Percentiles rank a stretch among this genome's conserved stretches.
phyloP scores from a whole-genome alignment of 2,329 filamentous ascomycete genomes.

The Calonectria pteridis region DNA sequence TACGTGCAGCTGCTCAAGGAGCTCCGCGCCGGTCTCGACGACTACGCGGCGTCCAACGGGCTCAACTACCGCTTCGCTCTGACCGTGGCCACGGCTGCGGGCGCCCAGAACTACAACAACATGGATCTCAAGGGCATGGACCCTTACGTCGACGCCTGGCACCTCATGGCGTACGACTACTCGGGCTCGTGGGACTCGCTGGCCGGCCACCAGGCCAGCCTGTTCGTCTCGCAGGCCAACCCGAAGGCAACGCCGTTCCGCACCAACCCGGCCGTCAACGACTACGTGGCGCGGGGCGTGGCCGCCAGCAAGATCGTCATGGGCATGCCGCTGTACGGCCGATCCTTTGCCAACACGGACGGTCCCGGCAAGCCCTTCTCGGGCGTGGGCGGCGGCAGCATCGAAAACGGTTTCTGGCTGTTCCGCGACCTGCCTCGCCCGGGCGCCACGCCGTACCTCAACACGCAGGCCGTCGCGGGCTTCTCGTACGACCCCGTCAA shows the following conservation, averaged over 20 bases:
- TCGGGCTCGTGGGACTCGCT: conserved; percentile 74
- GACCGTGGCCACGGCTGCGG: conserved; percentile 64
- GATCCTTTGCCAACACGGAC: conserved; percentile 76
- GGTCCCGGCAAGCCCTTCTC: conserved; percentile 74
- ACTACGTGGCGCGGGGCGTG: conserved; percentile 66
- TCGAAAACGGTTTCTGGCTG: conserved; percentile 76
- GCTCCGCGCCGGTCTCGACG: conserved; percentile 56
- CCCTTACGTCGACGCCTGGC: conserved; percentile 68
- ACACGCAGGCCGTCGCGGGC: conserved; percentile 71
- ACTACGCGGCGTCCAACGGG: conserved; percentile 53
- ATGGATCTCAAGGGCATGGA: conserved; percentile 69
- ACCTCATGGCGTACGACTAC: conserved; percentile 78
- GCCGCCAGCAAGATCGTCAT: conserved; percentile 75
- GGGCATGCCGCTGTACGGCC: conserved; percentile 84
- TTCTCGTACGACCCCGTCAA: conserved; percentile 75
- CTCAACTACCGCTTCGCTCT: conserved; percentile 63
- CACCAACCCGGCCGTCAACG: conserved; percentile 73
- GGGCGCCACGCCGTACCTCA: conserved; percentile 68
- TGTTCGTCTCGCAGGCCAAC: conserved; percentile 67
- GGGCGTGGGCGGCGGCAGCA: conserved; percentile 71
- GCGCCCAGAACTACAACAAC: conserved; percentile 60
- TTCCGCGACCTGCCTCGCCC: conserved; percentile 78
- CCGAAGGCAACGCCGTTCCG: conserved; percentile 75
- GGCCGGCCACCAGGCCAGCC: conserved; percentile 78
- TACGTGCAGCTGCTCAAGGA: conserved; percentile 40